Evolutionary conservation across 352 stramenopile genomes (phyloP).

Genomic region (Phytophthora fragariaefolia): DNA sequence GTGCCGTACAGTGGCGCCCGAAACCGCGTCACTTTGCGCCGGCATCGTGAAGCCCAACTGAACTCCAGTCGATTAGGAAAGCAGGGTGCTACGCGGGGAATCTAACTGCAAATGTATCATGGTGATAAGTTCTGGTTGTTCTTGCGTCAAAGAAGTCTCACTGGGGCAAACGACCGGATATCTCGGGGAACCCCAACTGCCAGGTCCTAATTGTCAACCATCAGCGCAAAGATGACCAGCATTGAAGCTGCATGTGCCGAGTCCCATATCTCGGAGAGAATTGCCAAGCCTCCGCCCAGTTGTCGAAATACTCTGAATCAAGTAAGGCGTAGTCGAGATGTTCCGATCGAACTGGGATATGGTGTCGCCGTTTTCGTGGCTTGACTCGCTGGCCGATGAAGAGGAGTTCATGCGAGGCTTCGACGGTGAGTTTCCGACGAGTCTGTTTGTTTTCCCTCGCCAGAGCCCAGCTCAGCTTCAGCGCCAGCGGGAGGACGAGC

Average conservation of each 20-base stretch:
- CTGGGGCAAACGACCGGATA: background rate
- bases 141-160: conserved; percentile 3
- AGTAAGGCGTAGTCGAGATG: conserved; percentile 35
- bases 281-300: conserved; percentile 9
- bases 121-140: background rate
- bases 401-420: conserved; percentile 54
- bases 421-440: conserved; percentile 19
- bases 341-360: conserved; percentile 61
- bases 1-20: conserved; percentile 68
- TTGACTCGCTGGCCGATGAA: conserved; percentile 54
- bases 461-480: conserved; percentile 1
- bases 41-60: conserved; percentile 22
- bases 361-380: conserved; percentile 56
- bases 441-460: conserved; percentile 27
- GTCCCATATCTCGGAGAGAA: conserved; percentile 17
- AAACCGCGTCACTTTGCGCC: conserved; percentile 71
- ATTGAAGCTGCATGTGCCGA: conserved; percentile 16
- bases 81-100: conserved; percentile 9
- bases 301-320: conserved; percentile 23
- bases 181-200: conserved; percentile 11
- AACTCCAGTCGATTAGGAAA: conserved; percentile 7
- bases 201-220: conserved; percentile 1
- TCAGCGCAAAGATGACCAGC: background rate
- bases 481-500: conserved; percentile 26
- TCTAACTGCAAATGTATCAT: conserved; percentile 26